phyloP scores from a whole-genome alignment of 176 grass and related monocot genomes.

The Raddia distichophylla region DNA sequence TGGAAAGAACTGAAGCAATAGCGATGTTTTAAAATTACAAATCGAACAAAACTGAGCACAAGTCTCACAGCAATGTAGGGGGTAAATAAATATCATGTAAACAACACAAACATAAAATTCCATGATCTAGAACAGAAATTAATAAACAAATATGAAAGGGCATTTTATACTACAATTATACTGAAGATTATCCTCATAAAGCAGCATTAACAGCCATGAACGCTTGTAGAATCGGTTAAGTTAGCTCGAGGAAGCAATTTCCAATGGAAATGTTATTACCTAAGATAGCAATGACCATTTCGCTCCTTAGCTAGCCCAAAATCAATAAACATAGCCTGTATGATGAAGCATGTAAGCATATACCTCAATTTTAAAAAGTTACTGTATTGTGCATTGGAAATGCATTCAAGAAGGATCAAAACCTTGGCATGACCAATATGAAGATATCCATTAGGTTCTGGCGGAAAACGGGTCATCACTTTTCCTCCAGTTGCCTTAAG shows the following conservation, averaged over 20 bases:
- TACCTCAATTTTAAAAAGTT: conserved; percentile 20
- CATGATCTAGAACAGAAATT: too few species aligned
- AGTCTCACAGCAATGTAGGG: too few species aligned
- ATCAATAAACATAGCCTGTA: conserved; percentile 99
- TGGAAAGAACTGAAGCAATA: too few species aligned
- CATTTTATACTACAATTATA: too few species aligned
- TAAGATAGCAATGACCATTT: conserved; percentile 89
- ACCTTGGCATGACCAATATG: conserved; percentile 99
- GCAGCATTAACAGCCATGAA: background rate
- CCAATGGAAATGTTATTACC: conserved; percentile 50
- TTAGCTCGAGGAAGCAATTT: conserved; percentile 15
- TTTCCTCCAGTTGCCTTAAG: conserved; percentile 94
- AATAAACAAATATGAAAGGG: too few species aligned
- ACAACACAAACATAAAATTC: too few species aligned
- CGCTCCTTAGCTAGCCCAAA: conserved; percentile 96
- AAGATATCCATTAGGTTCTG: conserved; percentile 97
- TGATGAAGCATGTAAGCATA: conserved; percentile 39
- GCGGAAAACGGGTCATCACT: conserved; percentile 94
- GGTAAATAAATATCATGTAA: too few species aligned
- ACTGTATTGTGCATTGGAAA: background rate
- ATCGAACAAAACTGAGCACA: too few species aligned
- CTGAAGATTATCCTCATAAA: background rate
- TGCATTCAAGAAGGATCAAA: conserved; percentile 25
- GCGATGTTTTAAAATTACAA: too few species aligned
- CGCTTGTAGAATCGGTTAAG: conserved; percentile 3